Percentiles rank a stretch among this genome's conserved stretches.
Conservation (phyloP, 768 basidiomycete genomes). For the Calocera cornea region DNA sequence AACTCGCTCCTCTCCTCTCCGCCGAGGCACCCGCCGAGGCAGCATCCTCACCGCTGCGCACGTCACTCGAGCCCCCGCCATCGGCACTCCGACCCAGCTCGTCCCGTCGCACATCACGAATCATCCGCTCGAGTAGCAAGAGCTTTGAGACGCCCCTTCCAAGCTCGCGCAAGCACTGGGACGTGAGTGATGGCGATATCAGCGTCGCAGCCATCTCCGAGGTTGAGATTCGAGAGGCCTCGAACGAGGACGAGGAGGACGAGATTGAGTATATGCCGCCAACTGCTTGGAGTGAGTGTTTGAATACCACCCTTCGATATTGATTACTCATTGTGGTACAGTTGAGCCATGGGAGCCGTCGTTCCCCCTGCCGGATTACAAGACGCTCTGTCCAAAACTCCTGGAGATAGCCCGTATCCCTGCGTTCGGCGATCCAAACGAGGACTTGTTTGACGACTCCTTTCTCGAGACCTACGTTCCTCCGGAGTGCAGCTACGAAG, state of each 20-base stretch:
- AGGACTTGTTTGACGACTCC: neutral
- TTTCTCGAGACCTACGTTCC: neutral
- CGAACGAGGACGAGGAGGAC: constrained; percentile 20
- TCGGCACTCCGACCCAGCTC: neutral
- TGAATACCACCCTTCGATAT: neutral
- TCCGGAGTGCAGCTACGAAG: neutral
- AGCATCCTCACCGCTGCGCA: neutral
- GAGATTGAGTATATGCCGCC: constrained; percentile 48
- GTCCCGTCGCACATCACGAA: neutral
- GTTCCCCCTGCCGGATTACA: constrained; percentile 40
- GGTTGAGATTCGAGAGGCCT: constrained; percentile 18
- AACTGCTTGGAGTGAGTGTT: constrained; percentile 33
- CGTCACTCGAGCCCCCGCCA: neutral
- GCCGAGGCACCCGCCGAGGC: neutral
- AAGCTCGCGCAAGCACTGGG: constrained; percentile 50
- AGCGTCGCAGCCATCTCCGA: constrained; percentile 21
- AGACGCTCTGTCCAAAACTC: constrained; percentile 28
- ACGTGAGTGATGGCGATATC: constrained; percentile 42
- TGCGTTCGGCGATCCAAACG: neutral
- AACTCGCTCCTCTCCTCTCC: neutral
- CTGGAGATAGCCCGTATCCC: constrained; percentile 25
- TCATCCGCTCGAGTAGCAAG: constrained; percentile 20
- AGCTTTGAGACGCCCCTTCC: constrained; percentile 55
- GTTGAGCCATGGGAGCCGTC: constrained; percentile 33
- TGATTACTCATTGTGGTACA: constrained; percentile 13